These are phyloP conservation scores for Smithsoniella earleae DNA, from an alignment of 163 green algal genomes.

Conservation along the genomic window DNA sequence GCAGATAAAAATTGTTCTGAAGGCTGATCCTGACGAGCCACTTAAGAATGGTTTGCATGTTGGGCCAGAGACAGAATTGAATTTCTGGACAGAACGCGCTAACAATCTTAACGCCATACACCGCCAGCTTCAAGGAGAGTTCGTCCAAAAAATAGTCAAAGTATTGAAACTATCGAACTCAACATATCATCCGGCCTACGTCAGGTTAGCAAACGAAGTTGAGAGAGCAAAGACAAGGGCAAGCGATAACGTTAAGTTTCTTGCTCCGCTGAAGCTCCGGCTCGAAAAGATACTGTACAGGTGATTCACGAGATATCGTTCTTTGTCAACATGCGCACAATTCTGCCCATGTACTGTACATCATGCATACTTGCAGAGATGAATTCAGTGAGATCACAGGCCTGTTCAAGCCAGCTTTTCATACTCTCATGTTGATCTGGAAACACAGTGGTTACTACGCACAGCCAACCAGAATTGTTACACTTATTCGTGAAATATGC, in stretches of 20 bases:
- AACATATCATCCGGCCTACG: slow-evolving; percentile 74
- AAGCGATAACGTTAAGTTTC: slow-evolving; percentile 67
- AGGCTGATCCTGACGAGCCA: slow-evolving; percentile 56
- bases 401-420: slow-evolving; percentile 78
- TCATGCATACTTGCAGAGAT: slow-evolving; percentile 23
- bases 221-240: slow-evolving; percentile 49
- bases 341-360: slow-evolving; percentile 36
- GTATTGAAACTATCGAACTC: slow-evolving; percentile 62
- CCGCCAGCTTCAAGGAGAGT: slow-evolving; percentile 57
- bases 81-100: slow-evolving; percentile 74
- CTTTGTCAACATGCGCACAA: not conserved
- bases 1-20: slow-evolving; percentile 82
- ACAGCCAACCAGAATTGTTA: slow-evolving; percentile 60
- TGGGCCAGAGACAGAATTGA: slow-evolving; percentile 69
- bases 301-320: slow-evolving; percentile 55
- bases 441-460: slow-evolving; percentile 74
- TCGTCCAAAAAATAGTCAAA: slow-evolving; percentile 59
- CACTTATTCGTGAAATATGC: slow-evolving; percentile 76
- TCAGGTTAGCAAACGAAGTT: slow-evolving; percentile 64
- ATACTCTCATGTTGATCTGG: slow-evolving; percentile 85
- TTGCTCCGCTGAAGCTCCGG: slow-evolving; percentile 63
- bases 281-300: slow-evolving; percentile 59
- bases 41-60: slow-evolving; percentile 50
- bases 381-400: slow-evolving; percentile 46
- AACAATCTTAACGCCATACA: slow-evolving; percentile 71